Evolutionary conservation across 192 early-diverging fungal species (phyloP).

Genomic region (Backusella mclennaniae): DNA sequence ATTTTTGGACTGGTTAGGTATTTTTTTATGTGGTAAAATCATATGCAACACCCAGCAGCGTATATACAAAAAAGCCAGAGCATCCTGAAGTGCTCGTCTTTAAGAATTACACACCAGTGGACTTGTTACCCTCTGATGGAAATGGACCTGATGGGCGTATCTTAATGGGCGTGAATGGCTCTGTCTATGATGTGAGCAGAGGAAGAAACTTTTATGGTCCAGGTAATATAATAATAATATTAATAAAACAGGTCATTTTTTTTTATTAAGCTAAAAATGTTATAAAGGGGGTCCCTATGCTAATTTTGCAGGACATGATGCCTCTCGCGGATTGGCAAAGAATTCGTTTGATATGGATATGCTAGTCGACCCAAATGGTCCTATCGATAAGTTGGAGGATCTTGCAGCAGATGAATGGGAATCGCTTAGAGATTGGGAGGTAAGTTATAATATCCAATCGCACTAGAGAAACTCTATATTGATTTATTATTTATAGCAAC

Average conservation of each 20-base stretch:
- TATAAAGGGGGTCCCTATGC: conserved; percentile 82
- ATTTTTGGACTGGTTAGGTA: not conserved
- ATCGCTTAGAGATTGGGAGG: conserved; percentile 75
- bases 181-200: conserved; percentile 86
- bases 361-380: conserved; percentile 62
- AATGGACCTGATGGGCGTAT: conserved; percentile 58
- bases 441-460: not conserved
- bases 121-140: conserved; percentile 76
- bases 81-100: conserved; percentile 64
- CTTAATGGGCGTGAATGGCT: conserved; percentile 80
- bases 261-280: not conserved
- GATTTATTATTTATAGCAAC: conserved; percentile 22
- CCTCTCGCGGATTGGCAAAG: conserved; percentile 89
- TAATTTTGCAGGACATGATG: conserved; percentile 97
- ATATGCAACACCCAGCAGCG: conserved; percentile 37
- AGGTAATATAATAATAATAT: conserved; percentile 40
- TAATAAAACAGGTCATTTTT: not conserved
- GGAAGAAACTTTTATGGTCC: conserved; percentile 91
- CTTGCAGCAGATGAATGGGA: conserved; percentile 71
- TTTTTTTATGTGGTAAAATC: conserved; percentile 54
- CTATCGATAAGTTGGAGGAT: conserved; percentile 82
- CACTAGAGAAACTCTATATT: no score
- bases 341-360: conserved; percentile 80
- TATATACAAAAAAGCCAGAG: conserved; percentile 25
- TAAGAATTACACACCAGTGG: conserved; percentile 74